Conservation (phyloP, 306 rosid genomes). For the Quercus variabilis region DNA sequence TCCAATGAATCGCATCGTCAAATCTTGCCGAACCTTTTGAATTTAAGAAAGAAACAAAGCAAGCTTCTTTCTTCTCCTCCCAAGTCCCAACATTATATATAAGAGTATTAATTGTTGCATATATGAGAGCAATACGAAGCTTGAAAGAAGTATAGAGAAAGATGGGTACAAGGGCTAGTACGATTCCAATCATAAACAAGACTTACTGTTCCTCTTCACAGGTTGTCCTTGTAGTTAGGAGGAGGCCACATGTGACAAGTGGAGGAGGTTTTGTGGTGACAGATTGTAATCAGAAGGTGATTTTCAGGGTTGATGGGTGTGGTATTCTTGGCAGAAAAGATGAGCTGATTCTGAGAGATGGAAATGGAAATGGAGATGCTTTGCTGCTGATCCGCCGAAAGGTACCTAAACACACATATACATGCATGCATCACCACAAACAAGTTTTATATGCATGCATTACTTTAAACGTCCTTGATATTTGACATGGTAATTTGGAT, state of each 20-base stretch:
- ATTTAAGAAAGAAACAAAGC: not conserved
- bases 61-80: not conserved
- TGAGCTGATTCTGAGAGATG: slow-evolving; percentile 65
- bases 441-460: no score
- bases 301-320: slow-evolving; percentile 86
- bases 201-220: slow-evolving; percentile 59
- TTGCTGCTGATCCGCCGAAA: slow-evolving; percentile 74
- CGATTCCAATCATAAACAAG: slow-evolving; percentile 62
- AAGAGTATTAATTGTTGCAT: not conserved
- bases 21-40: slow-evolving; percentile 55
- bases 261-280: slow-evolving; percentile 97
- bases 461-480: no score
- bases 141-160: not conserved
- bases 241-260: slow-evolving; percentile 66
- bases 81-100: not conserved
- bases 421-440: not conserved
- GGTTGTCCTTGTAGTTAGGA: slow-evolving; percentile 59
- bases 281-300: slow-evolving; percentile 54
- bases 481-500: no score
- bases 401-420: slow-evolving; percentile 33
- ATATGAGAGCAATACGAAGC: not conserved
- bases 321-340: slow-evolving; percentile 68
- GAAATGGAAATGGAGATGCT: slow-evolving; percentile 43
- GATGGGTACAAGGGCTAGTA: not conserved
- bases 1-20: slow-evolving; percentile 34